Evolutionary conservation across 2,329 filamentous ascomycete genomes (phyloP).

Genomic region (Madurella mycetomatis): DNA sequence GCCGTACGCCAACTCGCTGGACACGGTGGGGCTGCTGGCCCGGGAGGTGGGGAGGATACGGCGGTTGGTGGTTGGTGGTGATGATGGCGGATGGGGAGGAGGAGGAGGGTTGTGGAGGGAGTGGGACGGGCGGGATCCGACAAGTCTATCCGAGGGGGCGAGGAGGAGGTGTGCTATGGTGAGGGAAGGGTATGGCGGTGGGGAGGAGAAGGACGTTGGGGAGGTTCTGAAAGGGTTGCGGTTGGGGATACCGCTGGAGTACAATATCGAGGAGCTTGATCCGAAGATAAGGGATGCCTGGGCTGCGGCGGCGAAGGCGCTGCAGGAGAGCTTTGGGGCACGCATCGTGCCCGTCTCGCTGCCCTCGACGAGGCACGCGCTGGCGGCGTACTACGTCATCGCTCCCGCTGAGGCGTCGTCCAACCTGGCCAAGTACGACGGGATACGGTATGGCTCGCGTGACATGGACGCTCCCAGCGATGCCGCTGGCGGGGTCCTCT

Average conservation of each 20-base stretch:
- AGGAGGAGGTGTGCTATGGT: conserved; percentile 44
- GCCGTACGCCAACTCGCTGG: conserved; percentile 86
- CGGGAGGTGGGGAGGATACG: conserved; percentile 48
- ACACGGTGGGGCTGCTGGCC: conserved; percentile 79
- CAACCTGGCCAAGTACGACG: conserved; percentile 95
- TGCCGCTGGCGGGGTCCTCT: conserved; percentile 62
- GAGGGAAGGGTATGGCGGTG: conserved; percentile 27
- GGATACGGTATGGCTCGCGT: conserved; percentile 77
- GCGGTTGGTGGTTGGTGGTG: conserved; percentile 43
- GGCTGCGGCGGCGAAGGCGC: conserved; percentile 53
- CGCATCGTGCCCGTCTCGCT: conserved; percentile 72
- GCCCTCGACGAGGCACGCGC: conserved; percentile 76
- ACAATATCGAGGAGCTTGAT: conserved; percentile 80
- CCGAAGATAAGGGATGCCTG: conserved; percentile 66
- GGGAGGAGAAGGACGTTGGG: not conserved
- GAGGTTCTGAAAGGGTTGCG: conserved; percentile 33
- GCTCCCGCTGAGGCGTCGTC: conserved; percentile 93
- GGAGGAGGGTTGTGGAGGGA: conserved; percentile 42
- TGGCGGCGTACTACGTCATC: conserved; percentile 92
- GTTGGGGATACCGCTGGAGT: conserved; percentile 65
- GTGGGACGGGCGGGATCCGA: conserved; percentile 70
- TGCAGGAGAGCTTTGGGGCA: conserved; percentile 60
- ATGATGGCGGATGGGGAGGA: conserved; percentile 34
- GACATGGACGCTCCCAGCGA: conserved; percentile 35
- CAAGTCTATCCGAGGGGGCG: conserved; percentile 56